Base-by-base conservation (phyloP, 306 rosid genomes). In the Datisca glomerata region DNA sequence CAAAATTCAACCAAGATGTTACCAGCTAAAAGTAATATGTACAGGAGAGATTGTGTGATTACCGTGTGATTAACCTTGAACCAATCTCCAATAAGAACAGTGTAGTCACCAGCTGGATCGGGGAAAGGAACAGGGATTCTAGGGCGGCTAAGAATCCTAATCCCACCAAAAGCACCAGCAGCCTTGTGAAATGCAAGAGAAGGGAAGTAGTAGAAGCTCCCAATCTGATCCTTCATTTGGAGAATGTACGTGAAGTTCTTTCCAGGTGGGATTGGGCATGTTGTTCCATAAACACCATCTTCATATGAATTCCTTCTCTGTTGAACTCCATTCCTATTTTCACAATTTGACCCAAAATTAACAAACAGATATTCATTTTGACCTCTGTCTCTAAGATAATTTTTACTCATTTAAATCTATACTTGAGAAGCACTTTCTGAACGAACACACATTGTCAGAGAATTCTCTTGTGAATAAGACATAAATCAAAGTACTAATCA, bases 151-250 rank as follows among this genome's bases (percentile, higher is more conserved):
- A 84, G 86, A 25, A 89, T 89, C 45, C 98, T 81, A 44, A 89
- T 75, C 20, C 92, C 98, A 35, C 98, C 98, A 49, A 84, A 89
- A 42, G 84, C 98, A 21, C 98, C 98, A 3, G 93, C 98, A 1
- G 98, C 98, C 63, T 89, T 89, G 68, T 89, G 98, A 47, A 89
- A 89, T 16, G 91, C 81, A 28, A 89, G 91, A 0, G 98, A 80
- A 4, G 98, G 98, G 73, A 77, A 89, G 43, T 89, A 84, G 56
- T 80, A 89, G 62, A 76, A 83, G 56, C 95, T 89, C 43, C 98
- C 98, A 46, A 91, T 91, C 51, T 91, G 98, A 66, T 91, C 98
- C 66, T 91, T 91, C 47, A 91, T 91, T 75, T 91, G 98, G 29
- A 91, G 78, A 6, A 91, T 84, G 79, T 84, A 84, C 0, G 98